Evolutionary conservation across 345 rosid genomes (phyloP).

Genomic region (Hibiscus mutabilis): DNA sequence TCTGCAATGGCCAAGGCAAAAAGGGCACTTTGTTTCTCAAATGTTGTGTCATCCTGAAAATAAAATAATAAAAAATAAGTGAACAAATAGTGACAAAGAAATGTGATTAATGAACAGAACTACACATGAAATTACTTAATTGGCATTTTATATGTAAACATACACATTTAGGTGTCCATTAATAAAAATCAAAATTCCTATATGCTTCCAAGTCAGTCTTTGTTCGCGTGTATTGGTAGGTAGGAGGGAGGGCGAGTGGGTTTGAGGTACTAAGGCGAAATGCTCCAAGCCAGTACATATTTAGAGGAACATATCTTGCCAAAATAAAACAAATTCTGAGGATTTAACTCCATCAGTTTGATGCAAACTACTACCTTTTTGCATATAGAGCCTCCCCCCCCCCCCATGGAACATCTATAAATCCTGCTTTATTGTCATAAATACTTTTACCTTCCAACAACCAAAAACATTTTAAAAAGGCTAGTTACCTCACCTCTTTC

Average conservation of each 20-base stretch:
- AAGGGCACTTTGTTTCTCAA: constrained; percentile 74
- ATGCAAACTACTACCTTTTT: neutral
- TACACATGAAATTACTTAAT: neutral
- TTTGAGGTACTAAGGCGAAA: neutral
- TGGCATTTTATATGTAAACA: neutral
- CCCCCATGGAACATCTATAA: neutral
- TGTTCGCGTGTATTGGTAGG: neutral
- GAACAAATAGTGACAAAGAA: constrained; percentile 1
- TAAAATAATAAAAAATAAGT: neutral
- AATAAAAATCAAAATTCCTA: neutral
- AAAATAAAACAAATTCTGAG: neutral
- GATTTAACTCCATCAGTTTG: neutral
- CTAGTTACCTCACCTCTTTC: constrained; percentile 75
- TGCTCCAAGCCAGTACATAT: neutral
- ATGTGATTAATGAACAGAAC: neutral
- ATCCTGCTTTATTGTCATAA: neutral
- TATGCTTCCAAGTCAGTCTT: neutral
- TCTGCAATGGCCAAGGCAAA: constrained; percentile 72
- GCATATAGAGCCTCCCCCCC: neutral
- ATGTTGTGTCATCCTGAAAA: constrained; percentile 71
- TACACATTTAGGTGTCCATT: neutral
- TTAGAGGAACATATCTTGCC: neutral
- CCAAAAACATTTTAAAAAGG: neutral
- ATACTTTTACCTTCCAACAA: neutral
- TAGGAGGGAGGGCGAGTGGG: neutral